Conservation (phyloP, 164 flowering plant species). For the Piper betle region DNA sequence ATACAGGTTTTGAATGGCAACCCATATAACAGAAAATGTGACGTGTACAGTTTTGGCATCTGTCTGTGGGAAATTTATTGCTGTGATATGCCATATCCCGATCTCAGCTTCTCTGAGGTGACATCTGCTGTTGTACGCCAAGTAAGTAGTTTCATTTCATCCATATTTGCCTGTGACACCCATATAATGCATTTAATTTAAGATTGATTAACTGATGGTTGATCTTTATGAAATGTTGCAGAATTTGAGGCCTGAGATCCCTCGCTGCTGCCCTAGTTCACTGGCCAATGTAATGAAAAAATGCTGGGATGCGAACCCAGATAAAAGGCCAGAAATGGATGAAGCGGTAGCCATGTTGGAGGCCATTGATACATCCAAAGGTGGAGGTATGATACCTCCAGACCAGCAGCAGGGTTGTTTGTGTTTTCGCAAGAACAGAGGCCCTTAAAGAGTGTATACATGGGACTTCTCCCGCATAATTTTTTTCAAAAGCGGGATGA, state of each 20-base stretch:
- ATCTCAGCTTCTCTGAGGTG: slow-evolving; percentile 86
- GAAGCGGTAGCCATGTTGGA: slow-evolving; percentile 81
- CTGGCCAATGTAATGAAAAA: slow-evolving; percentile 74
- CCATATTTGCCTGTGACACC: not conserved
- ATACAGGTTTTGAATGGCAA: slow-evolving; percentile 85
- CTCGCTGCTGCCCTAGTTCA: slow-evolving; percentile 87
- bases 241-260: slow-evolving; percentile 94
- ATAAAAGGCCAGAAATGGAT: slow-evolving; percentile 94
- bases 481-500: not conserved
- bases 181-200: not conserved
- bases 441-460: slow-evolving; percentile 35
- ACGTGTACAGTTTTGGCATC: slow-evolving; percentile 94
- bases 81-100: slow-evolving; percentile 98
- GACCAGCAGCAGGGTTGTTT: slow-evolving; percentile 72
- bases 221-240: slow-evolving; percentile 14
- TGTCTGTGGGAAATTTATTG: slow-evolving; percentile 98
- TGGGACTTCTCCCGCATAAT: not conserved
- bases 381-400: slow-evolving; percentile 85
- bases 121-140: slow-evolving; percentile 92
- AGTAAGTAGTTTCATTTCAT: slow-evolving; percentile 29
- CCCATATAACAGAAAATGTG: slow-evolving; percentile 91
- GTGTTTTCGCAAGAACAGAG: slow-evolving; percentile 63
- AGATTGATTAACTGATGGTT: not conserved
- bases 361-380: slow-evolving; percentile 78
- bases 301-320: slow-evolving; percentile 96